phyloP scores from a whole-genome alignment of 106 monocot genomes.

The Acorus calamus region DNA sequence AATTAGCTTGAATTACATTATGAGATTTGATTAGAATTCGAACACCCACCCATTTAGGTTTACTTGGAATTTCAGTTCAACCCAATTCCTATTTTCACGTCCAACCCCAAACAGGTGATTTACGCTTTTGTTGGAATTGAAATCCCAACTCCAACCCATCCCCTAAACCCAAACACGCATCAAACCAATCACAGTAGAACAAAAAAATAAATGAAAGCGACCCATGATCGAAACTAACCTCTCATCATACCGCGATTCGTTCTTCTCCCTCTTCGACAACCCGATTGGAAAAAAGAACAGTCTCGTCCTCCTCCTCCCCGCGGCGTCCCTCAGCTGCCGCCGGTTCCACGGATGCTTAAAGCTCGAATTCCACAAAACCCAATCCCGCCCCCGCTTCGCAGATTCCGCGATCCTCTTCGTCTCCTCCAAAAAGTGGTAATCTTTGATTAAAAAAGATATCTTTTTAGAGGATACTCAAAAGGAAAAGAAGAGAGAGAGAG shows the following conservation, averaged over 20 bases:
- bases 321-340: conserved; percentile 36
- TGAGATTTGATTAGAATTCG: too few relatives aligned
- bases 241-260: conserved; percentile 41
- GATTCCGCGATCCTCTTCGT: conserved; percentile 53
- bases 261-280: conserved; percentile 67
- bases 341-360: conserved; percentile 32
- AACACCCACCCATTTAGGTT: too few relatives aligned
- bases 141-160: too few relatives aligned
- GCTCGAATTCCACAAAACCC: conserved; percentile 3
- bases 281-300: conserved; percentile 43
- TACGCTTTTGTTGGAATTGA: too few relatives aligned
- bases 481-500: background rate
- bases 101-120: too few relatives aligned
- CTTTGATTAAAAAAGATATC: conserved; percentile 15
- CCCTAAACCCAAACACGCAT: too few relatives aligned
- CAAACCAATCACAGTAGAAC: too few relatives aligned
- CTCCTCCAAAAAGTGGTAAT: conserved; percentile 82
- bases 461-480: background rate
- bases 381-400: conserved; percentile 25
- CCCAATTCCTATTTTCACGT: too few relatives aligned
- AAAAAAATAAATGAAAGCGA: too few relatives aligned
- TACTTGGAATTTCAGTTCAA: too few relatives aligned
- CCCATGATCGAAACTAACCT: conserved; percentile 25
- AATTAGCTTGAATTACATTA: too few relatives aligned
- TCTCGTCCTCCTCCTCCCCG: conserved; percentile 23